Base-by-base conservation (phyloP, 345 rosid genomes). In the Erysimum cheiranthoides region DNA sequence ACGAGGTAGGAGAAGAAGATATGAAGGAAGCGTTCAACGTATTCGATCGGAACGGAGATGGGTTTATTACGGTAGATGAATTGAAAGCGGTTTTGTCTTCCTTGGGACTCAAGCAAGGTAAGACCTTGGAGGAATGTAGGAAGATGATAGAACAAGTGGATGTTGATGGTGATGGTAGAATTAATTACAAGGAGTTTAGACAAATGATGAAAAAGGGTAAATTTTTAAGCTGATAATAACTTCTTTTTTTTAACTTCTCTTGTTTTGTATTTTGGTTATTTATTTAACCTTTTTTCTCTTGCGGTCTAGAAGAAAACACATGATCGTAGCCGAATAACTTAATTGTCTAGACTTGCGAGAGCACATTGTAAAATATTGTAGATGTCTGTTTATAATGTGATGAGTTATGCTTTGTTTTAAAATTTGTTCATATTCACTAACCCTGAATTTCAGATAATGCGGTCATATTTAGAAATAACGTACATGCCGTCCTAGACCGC, bases 161-260 rank as follows among this genome's bases (percentile, higher is more conserved):
- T 68, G 89, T 58, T 25, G 98, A 93, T 42, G 97, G 98, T 11
- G 97, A 93, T 68, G 97, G 97, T n/a, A 85, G 82, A 83, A 93
- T 93, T 49, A 66, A 85, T 66, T 85, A 47, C 32, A 68, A 52
- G 52, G 90, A 86, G 73, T 85, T 86, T 60, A 85, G 78, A 72
- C 76, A 80, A 56, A 85, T 86, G 90, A 85, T 86, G 88, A 82
- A 85, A 32, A 80, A 80, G 1, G 85, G 84, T 64, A 77, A 70
- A 54, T 73, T 83, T 21, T 42, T 71, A 39, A 60, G 83, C 66
- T 84, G 16, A 71, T 61, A 12, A 58, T 66, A 4, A 36, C 5
- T 2, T 5, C 30, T 4, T 4, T 31, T 6, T 64, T 27, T 5
- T 5, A 5, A 0, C 21, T 2, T 25, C 11, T 9, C 14, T 51